These are phyloP conservation scores for Quercus wislizeni DNA, from an alignment of 306 rosid genomes.

Conservation along the genomic window DNA sequence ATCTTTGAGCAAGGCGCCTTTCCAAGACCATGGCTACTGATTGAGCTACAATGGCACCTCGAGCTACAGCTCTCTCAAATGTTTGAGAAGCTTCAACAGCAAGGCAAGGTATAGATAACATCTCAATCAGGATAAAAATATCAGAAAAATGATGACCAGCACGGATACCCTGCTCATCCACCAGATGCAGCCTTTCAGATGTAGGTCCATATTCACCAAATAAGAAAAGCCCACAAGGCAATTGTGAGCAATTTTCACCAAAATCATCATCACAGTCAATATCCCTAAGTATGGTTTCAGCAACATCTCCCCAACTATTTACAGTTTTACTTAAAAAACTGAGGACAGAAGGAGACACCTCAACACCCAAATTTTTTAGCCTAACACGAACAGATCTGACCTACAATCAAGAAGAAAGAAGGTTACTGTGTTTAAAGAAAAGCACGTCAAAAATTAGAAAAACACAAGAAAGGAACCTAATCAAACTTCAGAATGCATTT, in stretches of 20 bases:
- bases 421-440: conserved; percentile 23
- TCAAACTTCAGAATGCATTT: conserved; percentile 21
- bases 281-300: conserved; percentile 91
- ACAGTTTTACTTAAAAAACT: conserved; percentile 86
- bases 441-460: conserved; percentile 10
- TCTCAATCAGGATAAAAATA: conserved; percentile 78
- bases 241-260: conserved; percentile 62
- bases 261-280: conserved; percentile 86
- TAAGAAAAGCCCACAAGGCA: conserved; percentile 62
- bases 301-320: conserved; percentile 99
- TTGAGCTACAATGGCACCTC: conserved; percentile 80
- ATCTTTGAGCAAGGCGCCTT: conserved; percentile 79
- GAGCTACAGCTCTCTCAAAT: conserved; percentile 94
- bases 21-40: conserved; percentile 89
- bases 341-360: conserved; percentile 88
- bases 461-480: conserved; percentile 14
- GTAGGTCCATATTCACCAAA: conserved; percentile 63
- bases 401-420: conserved; percentile 41
- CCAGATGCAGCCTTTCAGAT: conserved; percentile 57
- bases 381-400: conserved; percentile 85
- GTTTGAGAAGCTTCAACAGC: conserved; percentile 96
- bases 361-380: conserved; percentile 76
- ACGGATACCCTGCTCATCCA: conserved; percentile 71
- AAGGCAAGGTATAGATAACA: conserved; percentile 95
- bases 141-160: conserved; percentile 76